Evolutionary conservation across 75 land plant species (phyloP), one percentile per base, ranked within the genome.

Genomic region (Cryptomeria japonica): DNA sequence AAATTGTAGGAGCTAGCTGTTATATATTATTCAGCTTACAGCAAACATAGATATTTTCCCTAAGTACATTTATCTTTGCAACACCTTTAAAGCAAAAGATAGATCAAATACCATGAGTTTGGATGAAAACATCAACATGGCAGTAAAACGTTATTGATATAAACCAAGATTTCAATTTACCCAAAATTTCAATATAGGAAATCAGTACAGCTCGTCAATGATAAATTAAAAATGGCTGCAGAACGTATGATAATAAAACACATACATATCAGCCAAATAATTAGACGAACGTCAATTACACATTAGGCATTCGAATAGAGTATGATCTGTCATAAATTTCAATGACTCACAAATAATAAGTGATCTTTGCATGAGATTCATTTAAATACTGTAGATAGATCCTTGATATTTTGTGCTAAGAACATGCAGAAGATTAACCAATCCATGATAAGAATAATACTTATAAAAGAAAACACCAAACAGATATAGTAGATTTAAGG

Each of bases 21-120:
- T n/a, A n/a, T 91, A 89, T 98, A 98, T 42, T 94, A 93, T 82
- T 98, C 90, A 68, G 93, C 92, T 94, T 96, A 93, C 58, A 84
- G 86, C 55, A 25, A 86, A 14, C 8, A 87, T 25, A 22, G 56
- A n/a, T 10, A 70, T 28, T 70, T 70, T 70, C 73, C 8, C 32
- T n/a, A n/a, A 70, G 73, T 25, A 70, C 11, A 7, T 3, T 70
- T 70, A 6, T 70, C n/a, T n/a, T 9, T 70, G 73, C 73, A 28
- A 19, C 19, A n/a, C 56, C 56, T 12, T 56, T 2, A n/a, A 70
- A 7, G 32, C 32, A 70, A 70, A 70, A 70, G 73, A 70, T n/a
- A 16, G 25, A 25, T 8, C 31, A 70, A 56, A 56, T 70, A 70
- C 73, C 1, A 56, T 56, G 58, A 56, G 18, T 56, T 18, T n/a